Base-by-base conservation (phyloP, 768 basidiomycete genomes). In the Amanita molliuscula region DNA sequence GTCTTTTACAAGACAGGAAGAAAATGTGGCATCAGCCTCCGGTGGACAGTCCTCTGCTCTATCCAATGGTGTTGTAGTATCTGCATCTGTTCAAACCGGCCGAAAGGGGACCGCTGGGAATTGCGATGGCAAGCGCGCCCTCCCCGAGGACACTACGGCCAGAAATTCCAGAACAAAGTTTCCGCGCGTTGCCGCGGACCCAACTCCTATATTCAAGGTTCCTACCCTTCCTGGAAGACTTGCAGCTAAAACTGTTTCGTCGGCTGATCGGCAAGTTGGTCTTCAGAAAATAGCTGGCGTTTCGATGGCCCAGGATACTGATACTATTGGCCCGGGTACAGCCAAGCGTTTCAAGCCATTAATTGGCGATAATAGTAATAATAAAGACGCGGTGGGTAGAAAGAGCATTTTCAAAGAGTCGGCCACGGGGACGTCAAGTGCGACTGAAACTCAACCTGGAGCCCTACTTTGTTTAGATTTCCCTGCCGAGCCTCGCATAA, bases 401-500 rank as follows among this genome's bases (percentile, higher is more conserved):
- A 31, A 21, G 31, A n/a, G 26, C 21, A 8, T 37, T 23, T 20
- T n/a, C 26, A 18, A 21, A 10, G 29, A 18, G 6, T n/a, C 10
- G 16, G 4, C 23, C 13, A n/a, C n/a, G 25, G 48, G 7, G 13
- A 33, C 6, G 48, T 15, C 26, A 21, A 28, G 16, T 21, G 3
- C 33, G 13, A 21, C 20, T 3, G 33, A 35, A 33, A 23, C 18
- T 21, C 33, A 26, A 37, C 23, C n/a, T 26, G 28, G 16, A 15
- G 15, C 41, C 18, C 34, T 34, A 18, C 3, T n/a, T 37, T 61
- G 66, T 52, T 62, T 75, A 1, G 72, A 76, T 47, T 65, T 75
- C 26, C 59, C 67, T 16, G 6, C 53, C 8, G 18, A 57, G 3
- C 38, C 52, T 13, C 48, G 58, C 0, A 51, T 59, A 0, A 50